These are phyloP conservation scores for Centaurea solstitialis DNA, from an alignment of 129 eudicot species.

Conservation along the genomic window DNA sequence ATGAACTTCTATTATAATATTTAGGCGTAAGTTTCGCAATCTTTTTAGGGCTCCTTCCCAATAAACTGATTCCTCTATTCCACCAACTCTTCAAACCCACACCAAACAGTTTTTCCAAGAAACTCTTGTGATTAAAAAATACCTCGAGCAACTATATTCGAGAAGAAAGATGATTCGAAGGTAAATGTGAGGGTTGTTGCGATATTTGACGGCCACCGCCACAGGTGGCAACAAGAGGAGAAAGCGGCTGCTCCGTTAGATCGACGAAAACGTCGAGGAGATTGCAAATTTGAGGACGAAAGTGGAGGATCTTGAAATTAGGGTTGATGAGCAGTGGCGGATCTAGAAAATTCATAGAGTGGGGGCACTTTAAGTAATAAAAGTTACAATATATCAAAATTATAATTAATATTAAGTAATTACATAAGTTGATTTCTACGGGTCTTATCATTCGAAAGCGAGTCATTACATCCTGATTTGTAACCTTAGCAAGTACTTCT, in stretches of 20 bases:
- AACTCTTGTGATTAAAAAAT: slow-evolving; percentile 61
- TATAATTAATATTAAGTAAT: no score
- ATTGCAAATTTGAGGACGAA: slow-evolving; percentile 60
- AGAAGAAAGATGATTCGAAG: slow-evolving; percentile 89
- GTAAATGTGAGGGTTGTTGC: slow-evolving; percentile 96
- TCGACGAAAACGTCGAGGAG: slow-evolving; percentile 72
- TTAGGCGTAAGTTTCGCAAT: slow-evolving; percentile 72
- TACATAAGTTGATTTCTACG: no score
- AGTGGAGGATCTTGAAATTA: slow-evolving; percentile 56
- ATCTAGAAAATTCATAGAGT: no score
- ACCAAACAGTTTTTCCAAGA: slow-evolving; percentile 48
- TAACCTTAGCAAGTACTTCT: no score
- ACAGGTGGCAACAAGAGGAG: slow-evolving; percentile 93
- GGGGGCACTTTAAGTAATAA: no score
- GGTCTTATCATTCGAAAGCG: no score
- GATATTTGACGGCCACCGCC: slow-evolving; percentile 90
- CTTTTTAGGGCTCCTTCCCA: slow-evolving; percentile 67
- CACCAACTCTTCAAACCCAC: slow-evolving; percentile 47
- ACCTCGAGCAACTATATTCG: slow-evolving; percentile 62
- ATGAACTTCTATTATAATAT: slow-evolving; percentile 44
- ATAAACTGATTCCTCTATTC: slow-evolving; percentile 42
- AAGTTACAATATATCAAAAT: no score
- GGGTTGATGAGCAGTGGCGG: slow-evolving; percentile 46
- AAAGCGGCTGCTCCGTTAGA: slow-evolving; percentile 70
- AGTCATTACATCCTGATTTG: no score